Percentiles rank a stretch among this genome's conserved stretches.
These are phyloP conservation scores for Esteya vermicola DNA, from an alignment of 2,329 filamentous ascomycete genomes.

Conservation along the genomic window DNA sequence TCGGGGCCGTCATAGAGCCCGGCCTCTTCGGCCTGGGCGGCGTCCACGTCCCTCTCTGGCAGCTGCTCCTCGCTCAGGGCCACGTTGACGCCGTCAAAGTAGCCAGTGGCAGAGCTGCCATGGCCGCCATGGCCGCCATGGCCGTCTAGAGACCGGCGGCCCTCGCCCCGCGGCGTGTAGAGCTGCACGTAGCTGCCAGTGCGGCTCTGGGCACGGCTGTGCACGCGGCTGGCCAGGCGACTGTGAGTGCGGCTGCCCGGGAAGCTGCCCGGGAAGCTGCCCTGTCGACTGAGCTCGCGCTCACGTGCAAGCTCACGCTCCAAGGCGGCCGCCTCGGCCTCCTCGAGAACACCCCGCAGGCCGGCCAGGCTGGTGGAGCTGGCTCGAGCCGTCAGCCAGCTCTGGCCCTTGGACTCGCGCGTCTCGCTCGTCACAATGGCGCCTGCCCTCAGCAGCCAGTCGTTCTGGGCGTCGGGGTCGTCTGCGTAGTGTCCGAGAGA, in stretches of 20 bases:
- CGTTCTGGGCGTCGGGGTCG: conserved; percentile 30
- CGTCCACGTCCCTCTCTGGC: conserved; percentile 15
- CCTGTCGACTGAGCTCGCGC: conserved; percentile 22
- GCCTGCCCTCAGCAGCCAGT: conserved; percentile 52
- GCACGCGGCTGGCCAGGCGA: background rate
- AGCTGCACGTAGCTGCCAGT: conserved; percentile 28
- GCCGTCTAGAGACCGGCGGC: background rate
- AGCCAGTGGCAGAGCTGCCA: too few relatives aligned
- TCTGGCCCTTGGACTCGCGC: conserved; percentile 53
- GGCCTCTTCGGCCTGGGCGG: conserved; percentile 27
- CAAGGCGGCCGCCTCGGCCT: conserved; percentile 21
- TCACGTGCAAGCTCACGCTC: conserved; percentile 37
- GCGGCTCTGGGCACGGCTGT: background rate
- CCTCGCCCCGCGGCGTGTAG: conserved; percentile 27
- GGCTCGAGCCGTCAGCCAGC: conserved; percentile 51
- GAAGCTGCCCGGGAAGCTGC: conserved; percentile 32
- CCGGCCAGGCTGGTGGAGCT: conserved; percentile 49
- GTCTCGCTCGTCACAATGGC: conserved; percentile 47
- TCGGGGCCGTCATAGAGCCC: too few relatives aligned
- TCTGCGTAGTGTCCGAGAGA: conserved; percentile 11
- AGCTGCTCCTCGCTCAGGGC: conserved; percentile 14
- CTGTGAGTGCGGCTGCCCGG: conserved; percentile 4
- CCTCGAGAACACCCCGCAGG: conserved; percentile 35
- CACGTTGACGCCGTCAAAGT: conserved; percentile 13
- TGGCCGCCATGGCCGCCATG: too few relatives aligned